A percentile compares a stretch with the other conserved stretches of the same genome.
Conservation (phyloP, 108 stramenopile species). For the Skeletonema grethae region DNA sequence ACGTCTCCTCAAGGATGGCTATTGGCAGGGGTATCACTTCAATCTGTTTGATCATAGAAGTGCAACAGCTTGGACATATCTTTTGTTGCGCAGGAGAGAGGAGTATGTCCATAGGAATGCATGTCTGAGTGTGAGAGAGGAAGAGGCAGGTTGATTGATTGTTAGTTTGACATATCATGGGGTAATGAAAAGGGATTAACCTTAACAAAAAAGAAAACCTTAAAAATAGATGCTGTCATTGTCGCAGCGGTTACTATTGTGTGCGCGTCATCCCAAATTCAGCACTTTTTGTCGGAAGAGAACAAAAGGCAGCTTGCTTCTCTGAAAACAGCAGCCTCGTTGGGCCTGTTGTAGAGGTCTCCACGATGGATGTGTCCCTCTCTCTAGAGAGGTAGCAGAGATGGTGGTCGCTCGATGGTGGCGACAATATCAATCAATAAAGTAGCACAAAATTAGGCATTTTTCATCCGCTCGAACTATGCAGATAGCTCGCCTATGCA, state of each 20-base stretch:
- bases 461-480: no score
- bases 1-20: conserved; percentile 39
- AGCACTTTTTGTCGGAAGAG: conserved; percentile 13
- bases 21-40: conserved; percentile 27
- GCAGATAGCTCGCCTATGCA: background rate
- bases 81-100: conserved; percentile 5
- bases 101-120: conserved; percentile 26
- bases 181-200: no score
- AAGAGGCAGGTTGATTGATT: no score
- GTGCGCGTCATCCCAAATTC: background rate
- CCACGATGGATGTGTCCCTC: background rate
- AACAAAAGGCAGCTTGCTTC: background rate
- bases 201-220: no score
- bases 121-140: conserved; percentile 14
- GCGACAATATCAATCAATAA: conserved; percentile 10
- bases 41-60: conserved; percentile 10
- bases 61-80: conserved; percentile 25
- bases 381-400: no score
- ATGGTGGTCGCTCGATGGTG: background rate
- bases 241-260: background rate
- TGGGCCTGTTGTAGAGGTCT: background rate
- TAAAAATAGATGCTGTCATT: background rate
- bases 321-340: background rate
- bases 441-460: no score
- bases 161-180: background rate